Evolutionary conservation across 768 basidiomycete species (phyloP).

Genomic region (Chalciporus chontae): DNA sequence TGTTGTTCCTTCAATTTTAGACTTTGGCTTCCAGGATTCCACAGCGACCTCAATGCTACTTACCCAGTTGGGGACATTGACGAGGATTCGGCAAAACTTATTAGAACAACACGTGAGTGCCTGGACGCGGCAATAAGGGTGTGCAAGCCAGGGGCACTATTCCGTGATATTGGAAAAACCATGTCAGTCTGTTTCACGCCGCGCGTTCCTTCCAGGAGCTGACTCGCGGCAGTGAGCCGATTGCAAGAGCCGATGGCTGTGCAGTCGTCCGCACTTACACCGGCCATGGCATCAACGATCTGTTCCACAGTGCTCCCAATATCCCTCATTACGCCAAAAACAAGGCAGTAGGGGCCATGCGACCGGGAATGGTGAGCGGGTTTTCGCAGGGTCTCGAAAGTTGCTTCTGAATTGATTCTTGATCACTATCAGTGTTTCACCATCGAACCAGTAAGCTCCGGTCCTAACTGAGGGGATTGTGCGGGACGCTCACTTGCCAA

Average conservation of each 20-base stretch:
- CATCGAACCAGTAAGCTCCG: constrained; percentile 65
- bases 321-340: constrained; percentile 95
- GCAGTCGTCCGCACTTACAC: constrained; percentile 91
- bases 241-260: constrained; percentile 80
- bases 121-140: constrained; percentile 87
- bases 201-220: constrained; percentile 14
- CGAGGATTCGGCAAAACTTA: constrained; percentile 78
- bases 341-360: constrained; percentile 91
- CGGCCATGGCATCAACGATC: constrained; percentile 84
- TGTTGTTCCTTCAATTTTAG: background rate
- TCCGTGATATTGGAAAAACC: constrained; percentile 81
- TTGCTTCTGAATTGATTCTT: constrained; percentile 6
- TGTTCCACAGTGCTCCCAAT: constrained; percentile 85
- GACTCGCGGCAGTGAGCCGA: constrained; percentile 60
- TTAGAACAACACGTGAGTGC: constrained; percentile 76
- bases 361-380: constrained; percentile 77
- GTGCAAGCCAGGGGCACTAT: constrained; percentile 91
- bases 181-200: constrained; percentile 53
- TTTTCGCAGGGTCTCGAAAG: background rate
- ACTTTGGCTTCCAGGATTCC: constrained; percentile 55
- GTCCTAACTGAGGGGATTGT: constrained; percentile 1
- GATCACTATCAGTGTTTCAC: constrained; percentile 53
- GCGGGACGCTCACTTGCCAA: constrained; percentile 9
- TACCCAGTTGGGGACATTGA: constrained; percentile 88
- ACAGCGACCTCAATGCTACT: constrained; percentile 90